A percentile compares a stretch with the other conserved stretches of the same genome.
These are phyloP conservation scores for Rasamsonia emersonii DNA, from an alignment of 2,329 filamentous ascomycete genomes.

Conservation along the genomic window DNA sequence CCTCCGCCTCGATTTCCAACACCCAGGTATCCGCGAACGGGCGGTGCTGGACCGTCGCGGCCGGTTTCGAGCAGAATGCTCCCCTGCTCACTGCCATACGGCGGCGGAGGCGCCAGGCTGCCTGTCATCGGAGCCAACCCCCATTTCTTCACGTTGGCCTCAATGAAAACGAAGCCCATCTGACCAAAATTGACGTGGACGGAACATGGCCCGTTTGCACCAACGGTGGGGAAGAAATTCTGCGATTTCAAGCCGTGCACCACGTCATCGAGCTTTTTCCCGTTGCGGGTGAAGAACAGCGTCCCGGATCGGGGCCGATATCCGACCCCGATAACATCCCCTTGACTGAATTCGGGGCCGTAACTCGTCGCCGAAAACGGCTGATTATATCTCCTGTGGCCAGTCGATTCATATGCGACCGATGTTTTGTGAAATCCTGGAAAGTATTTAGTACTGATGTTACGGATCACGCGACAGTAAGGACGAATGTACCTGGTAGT, in stretches of 20 bases:
- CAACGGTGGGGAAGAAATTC: constrained; percentile 97
- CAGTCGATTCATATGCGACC: constrained; percentile 81
- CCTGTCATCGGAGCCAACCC: constrained; percentile 92
- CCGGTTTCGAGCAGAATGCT: constrained; percentile 91
- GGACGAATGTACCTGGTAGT: constrained; percentile 63
- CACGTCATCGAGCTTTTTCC: constrained; percentile 92
- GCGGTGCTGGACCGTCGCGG: constrained; percentile 43
- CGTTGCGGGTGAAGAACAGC: constrained; percentile 96
- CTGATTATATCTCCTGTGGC: constrained; percentile 82
- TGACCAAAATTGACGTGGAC: constrained; percentile 98
- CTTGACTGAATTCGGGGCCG: constrained; percentile 77
- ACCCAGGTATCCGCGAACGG: constrained; percentile 38
- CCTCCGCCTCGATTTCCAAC: constrained; percentile 73
- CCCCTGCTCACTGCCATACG: constrained; percentile 93
- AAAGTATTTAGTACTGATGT: neutral
- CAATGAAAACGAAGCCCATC: constrained; percentile 96
- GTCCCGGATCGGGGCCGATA: constrained; percentile 91
- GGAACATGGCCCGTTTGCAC: constrained; percentile 83
- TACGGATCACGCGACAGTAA: neutral
- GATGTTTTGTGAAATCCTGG: constrained; percentile 86
- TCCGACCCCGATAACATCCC: constrained; percentile 90
- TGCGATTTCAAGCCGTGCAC: constrained; percentile 86
- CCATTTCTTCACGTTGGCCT: constrained; percentile 99
- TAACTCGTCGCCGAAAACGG: constrained; percentile 75
- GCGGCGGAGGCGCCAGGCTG: constrained; percentile 86